Evolutionary conservation across 768 basidiomycete genomes (phyloP), one percentile per base, ranked within the genome.

Genomic region (Chalciporus piperatus): DNA sequence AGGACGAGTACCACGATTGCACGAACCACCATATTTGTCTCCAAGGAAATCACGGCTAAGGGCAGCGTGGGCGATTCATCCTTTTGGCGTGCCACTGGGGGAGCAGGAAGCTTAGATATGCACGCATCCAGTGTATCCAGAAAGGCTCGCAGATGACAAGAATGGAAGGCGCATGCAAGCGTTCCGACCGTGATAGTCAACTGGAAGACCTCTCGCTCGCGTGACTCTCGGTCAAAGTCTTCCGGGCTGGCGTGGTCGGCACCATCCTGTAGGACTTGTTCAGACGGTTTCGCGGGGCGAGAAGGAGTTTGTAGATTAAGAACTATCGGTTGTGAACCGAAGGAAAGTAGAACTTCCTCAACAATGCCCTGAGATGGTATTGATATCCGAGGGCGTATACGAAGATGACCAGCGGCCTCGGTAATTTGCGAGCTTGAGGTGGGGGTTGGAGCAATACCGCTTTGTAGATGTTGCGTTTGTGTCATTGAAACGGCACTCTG

Each of bases 401-500:
- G 56, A 51, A 23, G 30, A 46, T 22, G 56, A 27, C 13, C 44
- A 39, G 33, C 14, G 35, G 22, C 27, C 11, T 39, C 50, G 22
- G 37, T 28, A 25, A 27, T 19, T 46, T 51, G 43, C 37, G 41
- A 10, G 39, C 13, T 11, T 11, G 41, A 41, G 38, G 14, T n/a
- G 7, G 43, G 41, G 3, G 39, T 28, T 20, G 50, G 45, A 30
- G 43, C 23, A 16, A 38, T 7, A 42, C 49, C 38, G 12, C 13
- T 42, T 50, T 22, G 10, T 23, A 17, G 9, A 47, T 40, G 30
- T 19, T 47, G 51, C 23, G 32, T 22, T 27, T 59, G 41, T 42
- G 43, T 32, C 16, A 60, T 55, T 10, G 85, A 85, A 19, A 87
- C 57, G 4, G 86, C 86, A 58, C 89, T 92, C 58, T 87, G 79